A percentile compares a stretch with the other conserved stretches of the same genome.
These are phyloP conservation scores for Maudiozyma serrabonitensis DNA, from an alignment of 805 yeast species.

Conservation along the genomic window DNA sequence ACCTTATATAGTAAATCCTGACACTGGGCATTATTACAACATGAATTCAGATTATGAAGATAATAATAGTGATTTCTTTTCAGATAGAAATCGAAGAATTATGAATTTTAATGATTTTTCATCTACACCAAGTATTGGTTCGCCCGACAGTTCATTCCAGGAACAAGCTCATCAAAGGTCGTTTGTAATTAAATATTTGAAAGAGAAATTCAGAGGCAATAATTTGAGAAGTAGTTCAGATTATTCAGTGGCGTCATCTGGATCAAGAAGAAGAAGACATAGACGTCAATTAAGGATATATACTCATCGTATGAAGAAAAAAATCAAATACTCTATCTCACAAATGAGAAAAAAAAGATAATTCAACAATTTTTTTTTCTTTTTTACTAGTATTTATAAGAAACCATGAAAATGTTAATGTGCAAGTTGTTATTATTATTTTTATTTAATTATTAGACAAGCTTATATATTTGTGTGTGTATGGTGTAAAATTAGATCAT, in stretches of 20 bases:
- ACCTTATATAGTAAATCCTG: neutral
- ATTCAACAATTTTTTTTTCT: no score
- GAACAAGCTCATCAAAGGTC: neutral
- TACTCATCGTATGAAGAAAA: neutral
- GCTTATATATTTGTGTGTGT: neutral
- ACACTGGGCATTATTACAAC: neutral
- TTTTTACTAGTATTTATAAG: no score
- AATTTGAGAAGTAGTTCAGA: neutral
- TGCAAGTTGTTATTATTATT: neutral
- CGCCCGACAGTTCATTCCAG: neutral
- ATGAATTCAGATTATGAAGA: neutral
- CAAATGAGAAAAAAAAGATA: neutral
- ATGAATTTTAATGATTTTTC: neutral
- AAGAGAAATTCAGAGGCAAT: neutral
- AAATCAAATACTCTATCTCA: neutral
- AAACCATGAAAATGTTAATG: neutral
- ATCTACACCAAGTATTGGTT: neutral
- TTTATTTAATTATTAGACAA: neutral
- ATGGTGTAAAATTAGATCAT: conserved; percentile 8
- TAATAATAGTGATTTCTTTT: neutral
- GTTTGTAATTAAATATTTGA: neutral
- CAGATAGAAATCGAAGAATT: neutral
- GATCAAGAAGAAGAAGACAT: neutral
- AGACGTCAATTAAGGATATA: neutral
- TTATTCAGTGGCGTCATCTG: neutral